These are phyloP conservation scores for Cordyceps cateniannulata DNA, from an alignment of 2,329 filamentous ascomycete species.

Conservation along the genomic window DNA sequence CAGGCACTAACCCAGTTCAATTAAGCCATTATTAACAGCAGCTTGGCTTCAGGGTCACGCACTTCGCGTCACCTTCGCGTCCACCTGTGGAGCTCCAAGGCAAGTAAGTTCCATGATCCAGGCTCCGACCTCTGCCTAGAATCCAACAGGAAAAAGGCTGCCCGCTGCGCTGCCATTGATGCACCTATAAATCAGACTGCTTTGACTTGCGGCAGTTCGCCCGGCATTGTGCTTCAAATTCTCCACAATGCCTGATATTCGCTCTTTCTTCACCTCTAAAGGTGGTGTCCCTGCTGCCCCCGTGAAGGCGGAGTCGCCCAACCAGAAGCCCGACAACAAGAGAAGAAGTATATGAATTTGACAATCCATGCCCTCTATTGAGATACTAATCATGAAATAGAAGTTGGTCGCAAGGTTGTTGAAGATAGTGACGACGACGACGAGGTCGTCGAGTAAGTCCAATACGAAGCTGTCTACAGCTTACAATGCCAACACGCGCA, in stretches of 20 bases:
- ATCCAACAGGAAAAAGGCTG: not conserved
- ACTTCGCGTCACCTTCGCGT: conserved; percentile 42
- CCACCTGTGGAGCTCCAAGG: conserved; percentile 20
- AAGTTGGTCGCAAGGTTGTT: conserved; percentile 58
- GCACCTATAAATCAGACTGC: conserved; percentile 18
- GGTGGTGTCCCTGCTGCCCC: conserved; percentile 50
- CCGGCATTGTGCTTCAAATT: not conserved
- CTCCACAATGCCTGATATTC: conserved; percentile 74
- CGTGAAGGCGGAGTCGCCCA: conserved; percentile 40
- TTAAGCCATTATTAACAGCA: too few relatives aligned
- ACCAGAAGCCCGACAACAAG: conserved; percentile 41
- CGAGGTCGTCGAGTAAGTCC: conserved; percentile 47
- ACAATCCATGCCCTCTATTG: not conserved
- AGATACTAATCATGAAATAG: conserved; percentile 25
- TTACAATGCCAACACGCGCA: conserved; percentile 21
- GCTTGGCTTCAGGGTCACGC: conserved; percentile 27
- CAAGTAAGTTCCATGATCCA: conserved; percentile 29
- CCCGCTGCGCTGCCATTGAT: conserved; percentile 12
- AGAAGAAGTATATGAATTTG: conserved; percentile 9
- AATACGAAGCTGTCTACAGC: not conserved
- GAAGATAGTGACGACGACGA: conserved; percentile 81
- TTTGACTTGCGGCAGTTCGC: not conserved
- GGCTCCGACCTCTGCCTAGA: conserved; percentile 20
- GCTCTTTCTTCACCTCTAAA: conserved; percentile 83
- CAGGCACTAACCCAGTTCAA: conserved; percentile 19